Conservation (phyloP, 768 basidiomycete genomes). For the Pholiota microspora region DNA sequence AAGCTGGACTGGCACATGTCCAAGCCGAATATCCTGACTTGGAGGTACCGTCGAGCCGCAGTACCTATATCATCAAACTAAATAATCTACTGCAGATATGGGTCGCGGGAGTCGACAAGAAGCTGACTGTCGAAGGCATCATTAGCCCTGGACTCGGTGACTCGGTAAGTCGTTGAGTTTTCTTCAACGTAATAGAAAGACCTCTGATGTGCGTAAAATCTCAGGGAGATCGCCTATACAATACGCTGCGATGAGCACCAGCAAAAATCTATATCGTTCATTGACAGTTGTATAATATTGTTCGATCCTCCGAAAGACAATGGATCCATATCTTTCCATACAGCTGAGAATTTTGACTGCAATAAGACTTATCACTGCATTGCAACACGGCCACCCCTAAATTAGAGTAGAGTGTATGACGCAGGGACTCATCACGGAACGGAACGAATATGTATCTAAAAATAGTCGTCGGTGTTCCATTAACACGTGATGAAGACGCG, state of each 20-base stretch:
- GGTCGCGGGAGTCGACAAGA: conserved; percentile 78
- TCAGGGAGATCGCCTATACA: conserved; percentile 88
- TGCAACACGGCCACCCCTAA: too few species aligned
- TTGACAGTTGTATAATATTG: background rate
- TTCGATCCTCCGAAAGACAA: too few species aligned
- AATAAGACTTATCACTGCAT: too few species aligned
- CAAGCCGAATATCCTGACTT: conserved; percentile 69
- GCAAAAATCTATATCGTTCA: background rate
- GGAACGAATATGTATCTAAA: background rate
- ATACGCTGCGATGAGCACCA: conserved; percentile 48
- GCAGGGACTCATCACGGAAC: background rate
- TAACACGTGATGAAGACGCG: conserved; percentile 33
- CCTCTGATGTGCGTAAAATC: background rate
- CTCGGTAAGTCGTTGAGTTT: conserved; percentile 77
- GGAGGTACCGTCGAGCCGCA: conserved; percentile 56
- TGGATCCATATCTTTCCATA: too few species aligned
- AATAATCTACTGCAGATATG: conserved; percentile 57
- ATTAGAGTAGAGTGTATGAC: too few species aligned
- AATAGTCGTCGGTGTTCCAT: background rate
- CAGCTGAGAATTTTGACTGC: too few species aligned
- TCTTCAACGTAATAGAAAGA: background rate
- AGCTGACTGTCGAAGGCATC: conserved; percentile 71
- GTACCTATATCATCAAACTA: background rate
- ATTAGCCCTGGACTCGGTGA: conserved; percentile 93
- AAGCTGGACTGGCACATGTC: conserved; percentile 69